Percentiles rank a stretch among this genome's conserved stretches.
Conservation (phyloP, 345 rosid species). For the Syzygium jambos region DNA sequence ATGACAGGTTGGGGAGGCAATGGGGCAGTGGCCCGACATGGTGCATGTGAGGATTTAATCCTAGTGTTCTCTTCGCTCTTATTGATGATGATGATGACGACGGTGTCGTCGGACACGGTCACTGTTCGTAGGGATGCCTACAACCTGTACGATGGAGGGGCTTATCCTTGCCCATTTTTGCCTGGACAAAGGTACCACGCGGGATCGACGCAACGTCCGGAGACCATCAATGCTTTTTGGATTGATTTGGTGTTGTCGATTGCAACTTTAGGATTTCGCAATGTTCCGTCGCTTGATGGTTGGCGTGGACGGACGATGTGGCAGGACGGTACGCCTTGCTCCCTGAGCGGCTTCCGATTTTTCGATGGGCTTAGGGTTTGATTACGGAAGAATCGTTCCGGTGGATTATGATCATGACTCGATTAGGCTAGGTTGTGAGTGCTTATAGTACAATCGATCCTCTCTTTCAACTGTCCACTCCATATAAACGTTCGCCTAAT, state of each 20-base stretch:
- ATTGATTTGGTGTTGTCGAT: neutral
- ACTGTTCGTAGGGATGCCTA: neutral
- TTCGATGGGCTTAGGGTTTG: neutral
- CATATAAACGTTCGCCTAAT: neutral
- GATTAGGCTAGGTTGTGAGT: neutral
- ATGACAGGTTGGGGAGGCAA: neutral
- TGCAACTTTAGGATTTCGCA: neutral
- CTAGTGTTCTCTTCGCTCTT: neutral
- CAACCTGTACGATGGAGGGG: neutral
- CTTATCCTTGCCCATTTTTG: neutral
- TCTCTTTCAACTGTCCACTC: neutral
- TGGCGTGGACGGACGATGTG: too few species aligned
- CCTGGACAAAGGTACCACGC: neutral
- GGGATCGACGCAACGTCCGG: neutral
- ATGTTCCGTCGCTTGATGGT: too few species aligned
- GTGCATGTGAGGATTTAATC: neutral
- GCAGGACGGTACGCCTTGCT: neutral
- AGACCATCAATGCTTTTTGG: neutral
- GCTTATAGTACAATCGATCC: neutral
- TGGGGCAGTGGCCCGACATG: neutral
- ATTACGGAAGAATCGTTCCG: neutral
- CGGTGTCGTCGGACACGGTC: neutral
- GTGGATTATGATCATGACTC: neutral
- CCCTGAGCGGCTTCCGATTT: too few species aligned
- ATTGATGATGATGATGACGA: neutral